Percentiles rank a stretch among this genome's conserved stretches.
Evolutionary conservation across 2,329 filamentous ascomycete species (phyloP).

Genomic region (Aspergillus bombycis): DNA sequence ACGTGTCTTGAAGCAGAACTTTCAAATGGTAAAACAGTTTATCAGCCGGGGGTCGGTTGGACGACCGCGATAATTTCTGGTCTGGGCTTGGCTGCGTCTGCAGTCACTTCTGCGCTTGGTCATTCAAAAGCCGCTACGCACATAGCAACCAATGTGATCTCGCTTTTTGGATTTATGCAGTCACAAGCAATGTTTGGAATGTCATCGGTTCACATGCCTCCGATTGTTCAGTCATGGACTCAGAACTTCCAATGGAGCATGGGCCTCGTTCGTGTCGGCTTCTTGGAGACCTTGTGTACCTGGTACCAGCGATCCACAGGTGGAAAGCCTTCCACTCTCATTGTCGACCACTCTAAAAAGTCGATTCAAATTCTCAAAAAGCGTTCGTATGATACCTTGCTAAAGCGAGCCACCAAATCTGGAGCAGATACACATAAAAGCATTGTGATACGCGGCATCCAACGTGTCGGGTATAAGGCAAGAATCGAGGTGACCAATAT

Average conservation of each 20-base stretch:
- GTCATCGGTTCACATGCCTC: constrained; percentile 78
- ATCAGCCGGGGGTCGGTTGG: constrained; percentile 87
- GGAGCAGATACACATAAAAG: constrained; percentile 44
- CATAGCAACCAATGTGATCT: constrained; percentile 86
- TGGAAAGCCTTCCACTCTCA: constrained; percentile 75
- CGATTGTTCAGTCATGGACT: constrained; percentile 88
- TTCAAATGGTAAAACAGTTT: constrained; percentile 89
- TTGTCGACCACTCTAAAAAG: constrained; percentile 71
- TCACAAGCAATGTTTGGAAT: constrained; percentile 88
- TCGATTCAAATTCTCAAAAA: constrained; percentile 79
- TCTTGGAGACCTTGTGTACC: constrained; percentile 83
- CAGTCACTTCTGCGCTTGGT: constrained; percentile 82
- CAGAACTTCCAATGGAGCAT: constrained; percentile 98
- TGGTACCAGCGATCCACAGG: constrained; percentile 96
- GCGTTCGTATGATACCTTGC: constrained; percentile 49
- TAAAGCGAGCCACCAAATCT: constrained; percentile 40
- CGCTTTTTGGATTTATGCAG: constrained; percentile 92
- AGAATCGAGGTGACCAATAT: constrained; percentile 87
- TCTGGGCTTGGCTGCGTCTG: constrained; percentile 78
- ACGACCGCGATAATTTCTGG: constrained; percentile 83
- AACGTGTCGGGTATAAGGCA: constrained; percentile 83
- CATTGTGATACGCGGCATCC: constrained; percentile 74
- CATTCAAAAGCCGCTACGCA: constrained; percentile 93
- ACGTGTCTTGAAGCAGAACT: constrained; percentile 86
- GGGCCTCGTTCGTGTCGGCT: constrained; percentile 85